These are phyloP conservation scores for Galerina marginata DNA, from an alignment of 768 basidiomycete genomes.

Conservation along the genomic window DNA sequence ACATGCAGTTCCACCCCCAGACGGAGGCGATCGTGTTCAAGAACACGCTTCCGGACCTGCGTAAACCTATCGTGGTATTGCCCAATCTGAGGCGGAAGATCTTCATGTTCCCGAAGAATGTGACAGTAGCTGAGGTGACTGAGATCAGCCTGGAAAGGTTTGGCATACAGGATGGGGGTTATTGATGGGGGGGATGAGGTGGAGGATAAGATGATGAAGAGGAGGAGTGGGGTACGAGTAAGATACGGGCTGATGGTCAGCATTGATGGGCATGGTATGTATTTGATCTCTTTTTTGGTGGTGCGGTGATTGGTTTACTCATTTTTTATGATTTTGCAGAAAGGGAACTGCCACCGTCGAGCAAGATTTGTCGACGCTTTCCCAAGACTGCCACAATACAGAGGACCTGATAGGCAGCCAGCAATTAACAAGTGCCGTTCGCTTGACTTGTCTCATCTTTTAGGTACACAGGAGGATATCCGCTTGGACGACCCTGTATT, in stretches of 20 bases:
- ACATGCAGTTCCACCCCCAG: slow-evolving; percentile 91
- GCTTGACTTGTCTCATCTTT: slow-evolving; percentile 74
- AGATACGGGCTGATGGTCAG: slow-evolving; percentile 79
- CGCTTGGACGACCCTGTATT: slow-evolving; percentile 87
- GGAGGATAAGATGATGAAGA: slow-evolving; percentile 88
- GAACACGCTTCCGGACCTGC: slow-evolving; percentile 64
- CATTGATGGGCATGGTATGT: slow-evolving; percentile 68
- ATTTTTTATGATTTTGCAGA: slow-evolving; percentile 50
- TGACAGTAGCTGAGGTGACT: slow-evolving; percentile 95
- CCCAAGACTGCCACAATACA: slow-evolving; percentile 71
- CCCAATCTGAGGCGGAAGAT: slow-evolving; percentile 75
- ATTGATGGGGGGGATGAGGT: slow-evolving; percentile 98
- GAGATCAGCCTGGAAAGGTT: slow-evolving; percentile 92
- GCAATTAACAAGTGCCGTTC: slow-evolving; percentile 82
- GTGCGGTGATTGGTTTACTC: background rate
- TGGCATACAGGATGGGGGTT: slow-evolving; percentile 94
- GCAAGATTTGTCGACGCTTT: slow-evolving; percentile 87
- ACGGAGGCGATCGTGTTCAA: slow-evolving; percentile 95
- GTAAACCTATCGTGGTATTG: slow-evolving; percentile 55
- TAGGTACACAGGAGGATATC: slow-evolving; percentile 78
- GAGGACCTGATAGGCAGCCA: slow-evolving; percentile 62
- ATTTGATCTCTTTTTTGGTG: slow-evolving; percentile 9
- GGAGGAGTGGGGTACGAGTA: slow-evolving; percentile 78
- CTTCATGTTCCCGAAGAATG: slow-evolving; percentile 92
- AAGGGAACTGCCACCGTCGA: slow-evolving; percentile 76